Percentiles rank a stretch among this genome's conserved stretches.
These are phyloP conservation scores for Butyriboletus appendiculatus DNA, from an alignment of 1,284 basidiomycete genomes.

Conservation along the genomic window DNA sequence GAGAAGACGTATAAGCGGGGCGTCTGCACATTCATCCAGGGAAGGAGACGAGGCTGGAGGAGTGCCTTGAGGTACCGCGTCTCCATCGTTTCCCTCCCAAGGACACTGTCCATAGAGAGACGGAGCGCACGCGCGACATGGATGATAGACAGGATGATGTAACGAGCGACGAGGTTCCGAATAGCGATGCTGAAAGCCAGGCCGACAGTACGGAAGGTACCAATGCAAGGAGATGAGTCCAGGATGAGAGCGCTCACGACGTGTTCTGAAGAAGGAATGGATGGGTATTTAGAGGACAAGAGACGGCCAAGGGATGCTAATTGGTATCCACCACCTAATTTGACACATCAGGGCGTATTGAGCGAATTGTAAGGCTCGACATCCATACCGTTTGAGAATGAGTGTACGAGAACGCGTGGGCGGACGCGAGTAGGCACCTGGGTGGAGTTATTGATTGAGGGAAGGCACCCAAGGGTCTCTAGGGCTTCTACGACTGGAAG, in stretches of 20 bases:
- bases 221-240: constrained; percentile 51
- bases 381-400: constrained; percentile 55
- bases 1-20: constrained; percentile 59
- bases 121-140: constrained; percentile 23
- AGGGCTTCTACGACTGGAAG: constrained; percentile 44
- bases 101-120: constrained; percentile 8
- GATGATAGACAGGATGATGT: constrained; percentile 26
- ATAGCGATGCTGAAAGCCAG: constrained; percentile 45
- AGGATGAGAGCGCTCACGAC: constrained; percentile 44
- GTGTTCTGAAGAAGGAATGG: constrained; percentile 10
- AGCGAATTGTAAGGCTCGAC: background rate
- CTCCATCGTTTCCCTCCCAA: constrained; percentile 19
- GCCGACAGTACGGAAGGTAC: constrained; percentile 30
- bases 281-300: constrained; percentile 31
- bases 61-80: constrained; percentile 36
- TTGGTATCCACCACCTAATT: constrained; percentile 48
- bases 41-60: constrained; percentile 40
- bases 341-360: background rate
- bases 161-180: constrained; percentile 37
- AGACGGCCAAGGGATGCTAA: constrained; percentile 41
- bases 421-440: constrained; percentile 6
- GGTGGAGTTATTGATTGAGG: constrained; percentile 6
- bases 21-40: constrained; percentile 45
- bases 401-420: constrained; percentile 47
- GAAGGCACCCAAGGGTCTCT: constrained; percentile 40